Conservation (phyloP, 345 rosid species). For the Mercurialis annua region DNA sequence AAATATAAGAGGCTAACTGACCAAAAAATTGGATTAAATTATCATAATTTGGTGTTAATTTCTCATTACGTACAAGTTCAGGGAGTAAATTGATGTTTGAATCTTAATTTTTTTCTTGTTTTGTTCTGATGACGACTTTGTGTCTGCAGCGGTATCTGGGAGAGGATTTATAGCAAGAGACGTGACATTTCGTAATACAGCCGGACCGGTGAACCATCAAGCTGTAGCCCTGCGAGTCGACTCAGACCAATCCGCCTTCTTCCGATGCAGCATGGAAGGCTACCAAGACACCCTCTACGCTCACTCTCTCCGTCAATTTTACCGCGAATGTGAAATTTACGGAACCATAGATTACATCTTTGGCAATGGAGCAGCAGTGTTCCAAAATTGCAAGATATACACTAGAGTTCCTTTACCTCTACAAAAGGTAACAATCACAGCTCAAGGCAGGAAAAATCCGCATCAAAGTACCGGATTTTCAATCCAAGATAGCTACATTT, state of each 20-base stretch:
- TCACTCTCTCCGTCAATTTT: conserved; percentile 30
- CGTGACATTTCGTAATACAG: conserved; percentile 27
- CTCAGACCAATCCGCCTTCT: conserved; percentile 31
- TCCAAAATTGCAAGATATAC: conserved; percentile 27
- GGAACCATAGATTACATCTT: conserved; percentile 33
- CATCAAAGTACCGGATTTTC: conserved; percentile 29
- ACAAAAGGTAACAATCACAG: conserved; percentile 31
- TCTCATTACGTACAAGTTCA: neutral
- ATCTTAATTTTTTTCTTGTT: neutral
- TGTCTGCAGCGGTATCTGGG: conserved; percentile 23
- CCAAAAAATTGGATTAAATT: too few species aligned
- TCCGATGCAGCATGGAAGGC: conserved; percentile 32
- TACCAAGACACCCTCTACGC: conserved; percentile 29
- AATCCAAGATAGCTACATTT: conserved; percentile 25
- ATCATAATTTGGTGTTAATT: too few species aligned
- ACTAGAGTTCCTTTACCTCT: conserved; percentile 27
- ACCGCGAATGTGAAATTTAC: conserved; percentile 26
- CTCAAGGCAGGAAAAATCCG: conserved; percentile 27
- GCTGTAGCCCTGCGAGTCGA: conserved; percentile 30
- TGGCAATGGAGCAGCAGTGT: conserved; percentile 33
- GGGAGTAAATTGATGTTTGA: neutral
- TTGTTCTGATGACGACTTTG: neutral
- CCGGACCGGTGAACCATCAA: conserved; percentile 25
- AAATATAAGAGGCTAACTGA: too few species aligned
- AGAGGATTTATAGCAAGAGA: conserved; percentile 32